A percentile compares a stretch with the other conserved stretches of the same genome.
phyloP scores from a whole-genome alignment of 73 alveolate species.

The Breviolum minutum region DNA sequence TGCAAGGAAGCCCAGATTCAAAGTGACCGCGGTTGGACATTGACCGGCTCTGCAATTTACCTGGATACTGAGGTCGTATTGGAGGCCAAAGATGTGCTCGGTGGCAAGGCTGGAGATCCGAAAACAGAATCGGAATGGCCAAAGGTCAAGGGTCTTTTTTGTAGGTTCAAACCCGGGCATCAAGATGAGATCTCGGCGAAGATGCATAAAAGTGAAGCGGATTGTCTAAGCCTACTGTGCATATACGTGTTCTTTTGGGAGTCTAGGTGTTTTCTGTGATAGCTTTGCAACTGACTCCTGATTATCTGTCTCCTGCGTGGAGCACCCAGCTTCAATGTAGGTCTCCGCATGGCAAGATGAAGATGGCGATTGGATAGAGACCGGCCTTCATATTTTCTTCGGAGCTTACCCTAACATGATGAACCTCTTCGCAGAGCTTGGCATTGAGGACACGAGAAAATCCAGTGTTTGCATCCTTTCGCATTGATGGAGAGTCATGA shows the following conservation, averaged over 20 bases:
- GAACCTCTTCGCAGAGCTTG: slow-evolving; percentile 74
- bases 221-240: neutral
- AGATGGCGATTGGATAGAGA: slow-evolving; percentile 90
- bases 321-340: neutral
- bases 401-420: slow-evolving; percentile 92
- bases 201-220: too few relatives aligned
- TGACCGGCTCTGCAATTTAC: too few relatives aligned
- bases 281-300: too few relatives aligned
- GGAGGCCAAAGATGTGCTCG: slow-evolving; percentile 71
- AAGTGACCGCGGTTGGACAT: neutral
- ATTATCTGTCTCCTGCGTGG: too few relatives aligned
- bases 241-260: too few relatives aligned
- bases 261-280: neutral
- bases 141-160: neutral
- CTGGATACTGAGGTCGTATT: slow-evolving; percentile 11
- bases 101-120: slow-evolving; percentile 68
- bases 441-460: slow-evolving; percentile 16
- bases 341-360: slow-evolving; percentile 94
- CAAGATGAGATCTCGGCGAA: neutral
- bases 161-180: too few relatives aligned
- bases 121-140: neutral
- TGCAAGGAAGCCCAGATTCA: neutral
- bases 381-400: slow-evolving; percentile 92
- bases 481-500: neutral
- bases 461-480: neutral